Evolutionary conservation across 768 basidiomycete genomes (phyloP).

Genomic region (Mycena olivaceomarginata): DNA sequence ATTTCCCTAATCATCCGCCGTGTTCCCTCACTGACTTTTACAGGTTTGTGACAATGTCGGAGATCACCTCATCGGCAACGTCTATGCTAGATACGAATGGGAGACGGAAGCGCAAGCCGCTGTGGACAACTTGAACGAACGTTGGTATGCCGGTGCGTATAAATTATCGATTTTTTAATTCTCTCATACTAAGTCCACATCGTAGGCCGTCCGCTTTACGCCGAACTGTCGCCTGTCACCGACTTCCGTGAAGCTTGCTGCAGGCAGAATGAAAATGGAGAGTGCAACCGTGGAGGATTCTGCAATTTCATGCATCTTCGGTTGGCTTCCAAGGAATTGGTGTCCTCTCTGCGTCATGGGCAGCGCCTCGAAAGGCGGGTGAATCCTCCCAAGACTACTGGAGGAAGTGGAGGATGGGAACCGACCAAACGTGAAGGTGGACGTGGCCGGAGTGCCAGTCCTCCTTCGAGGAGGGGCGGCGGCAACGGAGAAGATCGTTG

Average conservation of each 20-base stretch:
- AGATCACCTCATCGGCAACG: constrained; percentile 98
- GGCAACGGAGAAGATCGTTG: constrained; percentile 85
- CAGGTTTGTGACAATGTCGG: constrained; percentile 99
- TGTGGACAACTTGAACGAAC: constrained; percentile 94
- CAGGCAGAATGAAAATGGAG: constrained; percentile 98
- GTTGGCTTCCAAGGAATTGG: constrained; percentile 89
- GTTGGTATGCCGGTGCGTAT: constrained; percentile 96
- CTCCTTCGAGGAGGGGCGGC: constrained; percentile 72
- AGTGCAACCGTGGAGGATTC: constrained; percentile 98
- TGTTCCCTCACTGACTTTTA: constrained; percentile 26
- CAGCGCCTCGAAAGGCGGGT: constrained; percentile 90
- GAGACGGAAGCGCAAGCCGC: constrained; percentile 97
- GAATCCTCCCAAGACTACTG: constrained; percentile 78
- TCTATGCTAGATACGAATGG: constrained; percentile 99
- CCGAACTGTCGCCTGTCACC: constrained; percentile 98
- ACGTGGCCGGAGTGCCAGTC: constrained; percentile 85
- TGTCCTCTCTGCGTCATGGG: constrained; percentile 85
- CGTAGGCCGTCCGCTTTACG: constrained; percentile 93
- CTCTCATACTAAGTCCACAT: constrained; percentile 32
- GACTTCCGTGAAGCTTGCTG: constrained; percentile 99
- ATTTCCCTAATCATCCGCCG: not conserved
- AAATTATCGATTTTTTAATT: constrained; percentile 3
- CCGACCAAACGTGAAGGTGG: constrained; percentile 82
- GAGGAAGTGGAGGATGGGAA: constrained; percentile 90
- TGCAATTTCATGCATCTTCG: constrained; percentile 99